phyloP scores from a whole-genome alignment of 1,284 basidiomycete genomes.

The Vanrija humicola region DNA sequence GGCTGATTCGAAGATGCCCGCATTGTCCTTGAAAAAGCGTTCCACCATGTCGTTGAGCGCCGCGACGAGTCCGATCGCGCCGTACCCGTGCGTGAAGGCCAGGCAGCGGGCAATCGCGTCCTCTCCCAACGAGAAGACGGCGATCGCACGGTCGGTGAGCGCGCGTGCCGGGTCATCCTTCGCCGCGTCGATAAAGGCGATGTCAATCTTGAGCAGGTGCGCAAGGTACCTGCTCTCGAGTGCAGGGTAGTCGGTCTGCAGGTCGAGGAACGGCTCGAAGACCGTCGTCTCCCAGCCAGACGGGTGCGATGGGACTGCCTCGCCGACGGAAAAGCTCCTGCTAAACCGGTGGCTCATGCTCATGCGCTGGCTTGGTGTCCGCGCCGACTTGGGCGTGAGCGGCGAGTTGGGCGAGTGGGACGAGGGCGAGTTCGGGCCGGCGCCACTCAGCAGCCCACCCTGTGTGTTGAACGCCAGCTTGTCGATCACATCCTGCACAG shows the following conservation, averaged over 20 bases:
- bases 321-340: conserved; percentile 15
- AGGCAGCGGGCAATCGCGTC: conserved; percentile 70
- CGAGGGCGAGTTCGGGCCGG: neutral
- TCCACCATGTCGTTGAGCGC: conserved; percentile 67
- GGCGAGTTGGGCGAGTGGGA: conserved; percentile 5
- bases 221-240: conserved; percentile 69
- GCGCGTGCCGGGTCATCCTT: conserved; percentile 60
- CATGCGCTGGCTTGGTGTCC: conserved; percentile 9
- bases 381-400: conserved; percentile 1
- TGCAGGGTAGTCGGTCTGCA: conserved; percentile 72
- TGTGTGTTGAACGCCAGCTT: conserved; percentile 51
- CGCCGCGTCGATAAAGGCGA: conserved; percentile 41
- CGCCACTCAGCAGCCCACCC: conserved; percentile 27
- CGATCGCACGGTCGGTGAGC: conserved; percentile 65
- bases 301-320: conserved; percentile 9
- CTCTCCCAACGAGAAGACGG: conserved; percentile 71
- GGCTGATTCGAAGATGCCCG: conserved; percentile 17
- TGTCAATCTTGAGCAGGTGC: conserved; percentile 55
- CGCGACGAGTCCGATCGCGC: conserved; percentile 64
- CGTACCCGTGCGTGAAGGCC: conserved; percentile 83
- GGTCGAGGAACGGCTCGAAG: conserved; percentile 87
- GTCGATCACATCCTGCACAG: conserved; percentile 69
- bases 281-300: conserved; percentile 74
- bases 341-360: conserved; percentile 35
- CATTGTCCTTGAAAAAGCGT: conserved; percentile 65